Conservation (phyloP, 2,329 filamentous ascomycete species). For the Acrocalymma vagum region DNA sequence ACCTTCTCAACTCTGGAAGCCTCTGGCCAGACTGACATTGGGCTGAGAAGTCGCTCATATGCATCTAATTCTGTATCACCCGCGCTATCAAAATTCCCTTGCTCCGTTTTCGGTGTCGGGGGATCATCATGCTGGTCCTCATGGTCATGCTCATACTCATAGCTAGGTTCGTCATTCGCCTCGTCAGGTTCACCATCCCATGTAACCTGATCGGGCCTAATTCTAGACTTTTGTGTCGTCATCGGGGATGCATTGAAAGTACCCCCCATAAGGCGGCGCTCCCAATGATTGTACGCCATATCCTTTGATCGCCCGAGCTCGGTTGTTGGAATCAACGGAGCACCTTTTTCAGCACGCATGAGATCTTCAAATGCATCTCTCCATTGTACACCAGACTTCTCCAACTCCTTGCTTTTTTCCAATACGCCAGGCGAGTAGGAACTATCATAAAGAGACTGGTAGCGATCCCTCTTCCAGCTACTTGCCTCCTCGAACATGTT, state of each 20-base stretch:
- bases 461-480: slow-evolving; percentile 1
- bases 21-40: slow-evolving; percentile 19
- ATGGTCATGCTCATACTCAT: slow-evolving; percentile 42
- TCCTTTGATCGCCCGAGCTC: slow-evolving; percentile 17
- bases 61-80: slow-evolving; percentile 60
- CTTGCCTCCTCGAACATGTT: slow-evolving; percentile 46
- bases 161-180: slow-evolving; percentile 37
- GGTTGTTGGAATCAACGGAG: slow-evolving; percentile 18
- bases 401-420: slow-evolving; percentile 54
- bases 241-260: no score
- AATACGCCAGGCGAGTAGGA: slow-evolving; percentile 64
- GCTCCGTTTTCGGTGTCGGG: slow-evolving; percentile 32
- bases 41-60: slow-evolving; percentile 59
- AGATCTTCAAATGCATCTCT: slow-evolving; percentile 68
- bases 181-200: slow-evolving; percentile 19
- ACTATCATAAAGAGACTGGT: no score
- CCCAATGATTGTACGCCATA: slow-evolving; percentile 20
- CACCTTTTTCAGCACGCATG: slow-evolving; percentile 49
- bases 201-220: no score
- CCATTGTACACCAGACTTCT: slow-evolving; percentile 56
- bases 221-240: no score
- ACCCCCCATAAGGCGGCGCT: slow-evolving; percentile 15
- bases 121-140: slow-evolving; percentile 45
- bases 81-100: slow-evolving; percentile 11
- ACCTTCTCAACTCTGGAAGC: slow-evolving; percentile 24